Conservation (phyloP, 2,329 filamentous ascomycete species). For the Alternaria burnsii region DNA sequence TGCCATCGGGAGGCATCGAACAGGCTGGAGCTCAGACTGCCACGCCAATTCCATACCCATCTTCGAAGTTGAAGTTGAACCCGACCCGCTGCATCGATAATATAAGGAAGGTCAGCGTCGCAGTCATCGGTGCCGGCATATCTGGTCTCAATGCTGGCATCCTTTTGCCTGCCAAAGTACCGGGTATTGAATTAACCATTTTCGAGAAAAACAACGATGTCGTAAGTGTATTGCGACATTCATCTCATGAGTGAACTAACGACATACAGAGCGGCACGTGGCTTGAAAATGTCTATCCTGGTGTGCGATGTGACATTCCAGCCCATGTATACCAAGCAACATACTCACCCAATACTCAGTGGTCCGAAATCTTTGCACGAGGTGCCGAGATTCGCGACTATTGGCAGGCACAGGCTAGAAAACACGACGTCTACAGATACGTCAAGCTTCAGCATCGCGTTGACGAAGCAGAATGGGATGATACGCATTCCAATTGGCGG, state of each 20-base stretch:
- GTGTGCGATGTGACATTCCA: slow-evolving; percentile 45
- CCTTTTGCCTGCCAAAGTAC: slow-evolving; percentile 73
- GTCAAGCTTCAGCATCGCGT: slow-evolving; percentile 52
- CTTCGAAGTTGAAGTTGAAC: slow-evolving; percentile 40
- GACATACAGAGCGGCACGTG: slow-evolving; percentile 40
- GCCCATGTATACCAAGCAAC: slow-evolving; percentile 54
- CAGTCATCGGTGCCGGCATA: slow-evolving; percentile 71
- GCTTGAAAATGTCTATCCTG: slow-evolving; percentile 50
- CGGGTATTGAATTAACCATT: slow-evolving; percentile 66
- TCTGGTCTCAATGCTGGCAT: slow-evolving; percentile 71
- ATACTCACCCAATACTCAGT: slow-evolving; percentile 56
- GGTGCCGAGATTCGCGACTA: slow-evolving; percentile 55
- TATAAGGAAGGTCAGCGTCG: slow-evolving; percentile 56
- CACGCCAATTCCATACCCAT: slow-evolving; percentile 36
- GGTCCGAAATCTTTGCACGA: slow-evolving; percentile 53
- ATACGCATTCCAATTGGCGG: slow-evolving; percentile 63
- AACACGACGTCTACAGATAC: slow-evolving; percentile 52
- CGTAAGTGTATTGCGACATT: slow-evolving; percentile 17
- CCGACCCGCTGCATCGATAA: slow-evolving; percentile 40
- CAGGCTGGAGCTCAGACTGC: slow-evolving; percentile 18
- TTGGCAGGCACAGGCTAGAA: slow-evolving; percentile 50
- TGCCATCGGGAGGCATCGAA: slow-evolving; percentile 26
- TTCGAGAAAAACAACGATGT: slow-evolving; percentile 59
- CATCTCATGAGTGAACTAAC: background rate
- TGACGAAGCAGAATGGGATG: slow-evolving; percentile 51